Base-by-base conservation (phyloP, 2,329 filamentous ascomycete species). In the Colletotrichum ledebouriae region DNA sequence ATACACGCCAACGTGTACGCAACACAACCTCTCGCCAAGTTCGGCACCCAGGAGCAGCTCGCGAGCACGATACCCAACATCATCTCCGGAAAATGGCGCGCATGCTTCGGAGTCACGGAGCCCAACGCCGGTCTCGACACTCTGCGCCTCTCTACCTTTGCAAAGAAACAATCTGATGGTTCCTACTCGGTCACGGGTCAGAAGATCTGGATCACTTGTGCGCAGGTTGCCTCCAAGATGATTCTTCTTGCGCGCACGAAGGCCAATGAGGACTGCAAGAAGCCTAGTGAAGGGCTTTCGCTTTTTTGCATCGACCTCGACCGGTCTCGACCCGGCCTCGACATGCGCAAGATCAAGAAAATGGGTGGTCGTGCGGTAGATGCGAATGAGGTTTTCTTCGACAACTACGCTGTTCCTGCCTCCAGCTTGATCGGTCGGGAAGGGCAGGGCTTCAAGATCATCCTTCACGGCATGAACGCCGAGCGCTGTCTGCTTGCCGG, bases 181-280 rank as follows among this genome's bases (percentile, higher is more conserved):
- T 84, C 82, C 4, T 97, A 94, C 76, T 82, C 80, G 1, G 84
- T 97, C 11, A 87, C 87, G 0, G 93, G 93, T 0, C 92, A 95
- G 76, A 97, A 97, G 80, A 94, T 95, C 62, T 97, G 93, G 93
- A 97, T 96, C 62, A 93, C 92, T 0, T 94, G 89, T 60, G 93
- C 93, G 0, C 92, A 97, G 76, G 91, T 95, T 0, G 93, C 93
- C 0, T 85, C 86, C 4, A 93, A 93, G 74, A 97, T 97, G 93
- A 90, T 97, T 4, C 84, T 97, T 0, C 85, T 97, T 0, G 92
- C 92, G 0, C 87, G 93, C 1, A 97, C 93, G 0, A 93, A 89
- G 0, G 86, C 91, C 0, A 72, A 90, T 0, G 90, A 93, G 58
- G 83, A 92, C 67, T 88, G 89, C 0, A 81, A 82, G 67, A 94